Percentiles rank a stretch among this genome's conserved stretches.
These are phyloP conservation scores for Nakazawaea populi DNA, from an alignment of 805 yeast genomes.

Conservation along the genomic window DNA sequence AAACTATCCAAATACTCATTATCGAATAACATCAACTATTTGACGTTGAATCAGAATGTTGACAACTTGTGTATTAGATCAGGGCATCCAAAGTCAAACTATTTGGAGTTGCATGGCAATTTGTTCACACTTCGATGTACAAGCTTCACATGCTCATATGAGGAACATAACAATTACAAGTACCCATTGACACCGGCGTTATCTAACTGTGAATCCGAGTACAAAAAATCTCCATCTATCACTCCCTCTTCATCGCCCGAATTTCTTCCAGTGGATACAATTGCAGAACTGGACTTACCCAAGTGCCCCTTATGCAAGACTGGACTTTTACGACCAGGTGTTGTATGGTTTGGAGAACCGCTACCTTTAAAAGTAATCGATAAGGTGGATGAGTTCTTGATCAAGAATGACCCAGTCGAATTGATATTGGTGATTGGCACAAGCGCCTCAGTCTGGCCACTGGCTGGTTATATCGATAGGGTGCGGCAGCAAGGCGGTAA, in stretches of 20 bases:
- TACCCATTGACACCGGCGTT: conserved; percentile 59
- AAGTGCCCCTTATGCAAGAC: conserved; percentile 70
- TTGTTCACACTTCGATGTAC: conserved; percentile 73
- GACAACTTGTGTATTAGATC: conserved; percentile 72
- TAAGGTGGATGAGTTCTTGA: conserved; percentile 65
- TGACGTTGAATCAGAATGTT: conserved; percentile 79
- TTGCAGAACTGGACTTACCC: conserved; percentile 54
- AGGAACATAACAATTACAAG: conserved; percentile 41
- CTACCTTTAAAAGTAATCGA: conserved; percentile 60
- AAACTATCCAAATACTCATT: conserved; percentile 39
- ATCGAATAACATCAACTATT: conserved; percentile 28
- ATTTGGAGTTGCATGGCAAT: conserved; percentile 76
- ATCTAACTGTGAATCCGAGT: conserved; percentile 32
- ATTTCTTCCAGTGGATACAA: conserved; percentile 38
- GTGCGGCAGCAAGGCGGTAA: conserved; percentile 69
- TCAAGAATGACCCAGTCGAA: conserved; percentile 49
- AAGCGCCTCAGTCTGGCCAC: conserved; percentile 85
- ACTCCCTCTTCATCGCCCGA: conserved; percentile 30
- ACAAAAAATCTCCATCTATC: conserved; percentile 12
- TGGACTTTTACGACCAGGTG: conserved; percentile 76
- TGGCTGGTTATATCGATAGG: conserved; percentile 83
- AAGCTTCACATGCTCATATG: conserved; percentile 62
- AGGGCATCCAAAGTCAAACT: conserved; percentile 43
- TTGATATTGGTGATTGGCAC: conserved; percentile 81
- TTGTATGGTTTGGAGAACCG: conserved; percentile 94